Evolutionary conservation across 306 rosid species (phyloP).

Genomic region (Ochetophila trinervis): DNA sequence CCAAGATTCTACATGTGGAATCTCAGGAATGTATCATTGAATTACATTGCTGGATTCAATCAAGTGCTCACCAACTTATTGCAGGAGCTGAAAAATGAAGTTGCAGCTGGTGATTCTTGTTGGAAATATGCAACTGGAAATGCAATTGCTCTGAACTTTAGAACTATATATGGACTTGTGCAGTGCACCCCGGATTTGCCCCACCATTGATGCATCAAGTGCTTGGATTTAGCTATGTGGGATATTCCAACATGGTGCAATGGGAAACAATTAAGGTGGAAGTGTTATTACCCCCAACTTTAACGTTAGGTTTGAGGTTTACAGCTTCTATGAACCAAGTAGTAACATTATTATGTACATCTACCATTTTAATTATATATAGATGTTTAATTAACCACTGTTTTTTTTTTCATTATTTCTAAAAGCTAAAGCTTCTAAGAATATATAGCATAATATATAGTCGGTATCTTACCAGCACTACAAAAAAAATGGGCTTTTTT

Average conservation of each 20-base stretch:
- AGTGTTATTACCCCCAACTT: constrained; percentile 4
- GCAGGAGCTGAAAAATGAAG: neutral
- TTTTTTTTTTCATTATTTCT: too few species aligned
- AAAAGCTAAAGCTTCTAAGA: too few species aligned
- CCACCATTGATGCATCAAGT: neutral
- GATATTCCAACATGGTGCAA: neutral
- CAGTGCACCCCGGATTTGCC: constrained; percentile 17
- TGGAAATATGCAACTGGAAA: constrained; percentile 7
- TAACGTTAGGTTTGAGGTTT: constrained; percentile 5
- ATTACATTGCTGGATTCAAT: neutral
- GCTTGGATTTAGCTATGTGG: neutral
- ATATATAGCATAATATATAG: too few species aligned
- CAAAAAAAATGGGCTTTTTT: too few species aligned
- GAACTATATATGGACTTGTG: neutral
- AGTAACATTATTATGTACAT: too few species aligned
- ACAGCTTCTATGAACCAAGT: neutral
- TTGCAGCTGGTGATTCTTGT: too few species aligned
- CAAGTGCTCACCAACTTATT: neutral
- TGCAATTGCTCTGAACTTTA: neutral
- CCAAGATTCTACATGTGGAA: neutral
- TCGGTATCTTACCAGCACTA: too few species aligned
- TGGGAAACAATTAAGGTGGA: neutral
- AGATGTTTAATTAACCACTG: too few species aligned
- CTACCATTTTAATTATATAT: too few species aligned
- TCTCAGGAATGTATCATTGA: neutral